These are phyloP conservation scores for Globisporangium echinulatum DNA, from an alignment of 352 stramenopile genomes.

Conservation along the genomic window DNA sequence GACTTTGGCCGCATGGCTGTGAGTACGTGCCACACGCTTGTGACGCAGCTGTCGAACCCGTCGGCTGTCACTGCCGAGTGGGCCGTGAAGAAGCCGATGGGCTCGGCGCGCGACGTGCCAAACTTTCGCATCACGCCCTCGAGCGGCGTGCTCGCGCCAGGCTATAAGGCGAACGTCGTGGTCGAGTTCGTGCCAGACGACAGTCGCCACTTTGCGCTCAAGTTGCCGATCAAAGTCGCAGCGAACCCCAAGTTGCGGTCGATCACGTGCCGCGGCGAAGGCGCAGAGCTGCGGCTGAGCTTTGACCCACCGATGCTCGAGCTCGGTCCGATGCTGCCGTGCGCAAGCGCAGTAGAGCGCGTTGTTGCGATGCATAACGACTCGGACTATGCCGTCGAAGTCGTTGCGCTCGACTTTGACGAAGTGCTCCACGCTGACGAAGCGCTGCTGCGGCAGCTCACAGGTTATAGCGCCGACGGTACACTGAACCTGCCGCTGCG, in stretches of 20 bases:
- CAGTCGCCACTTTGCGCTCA: constrained; percentile 67
- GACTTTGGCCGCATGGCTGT: constrained; percentile 90
- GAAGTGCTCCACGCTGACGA: constrained; percentile 81
- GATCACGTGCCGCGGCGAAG: constrained; percentile 75
- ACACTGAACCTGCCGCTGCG: constrained; percentile 70
- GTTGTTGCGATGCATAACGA: constrained; percentile 84
- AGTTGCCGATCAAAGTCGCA: constrained; percentile 85
- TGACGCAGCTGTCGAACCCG: constrained; percentile 89
- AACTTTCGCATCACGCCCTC: constrained; percentile 81
- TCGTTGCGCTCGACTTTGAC: constrained; percentile 91
- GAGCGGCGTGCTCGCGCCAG: constrained; percentile 65
- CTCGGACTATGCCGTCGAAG: constrained; percentile 84
- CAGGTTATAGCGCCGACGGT: constrained; percentile 57
- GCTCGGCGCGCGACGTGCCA: constrained; percentile 62
- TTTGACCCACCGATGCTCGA: constrained; percentile 82
- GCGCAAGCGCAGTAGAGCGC: constrained; percentile 27
- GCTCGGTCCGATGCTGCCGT: constrained; percentile 86
- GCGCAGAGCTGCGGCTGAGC: constrained; percentile 62
- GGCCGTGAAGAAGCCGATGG: constrained; percentile 88
- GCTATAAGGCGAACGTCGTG: constrained; percentile 78
- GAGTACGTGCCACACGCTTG: constrained; percentile 83
- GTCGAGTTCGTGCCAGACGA: constrained; percentile 89
- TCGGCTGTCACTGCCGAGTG: constrained; percentile 87
- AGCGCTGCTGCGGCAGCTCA: constrained; percentile 51
- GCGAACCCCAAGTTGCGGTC: constrained; percentile 74